These are phyloP conservation scores for Fusarium pininemorale DNA, from an alignment of 2,329 filamentous ascomycete genomes.

Conservation along the genomic window DNA sequence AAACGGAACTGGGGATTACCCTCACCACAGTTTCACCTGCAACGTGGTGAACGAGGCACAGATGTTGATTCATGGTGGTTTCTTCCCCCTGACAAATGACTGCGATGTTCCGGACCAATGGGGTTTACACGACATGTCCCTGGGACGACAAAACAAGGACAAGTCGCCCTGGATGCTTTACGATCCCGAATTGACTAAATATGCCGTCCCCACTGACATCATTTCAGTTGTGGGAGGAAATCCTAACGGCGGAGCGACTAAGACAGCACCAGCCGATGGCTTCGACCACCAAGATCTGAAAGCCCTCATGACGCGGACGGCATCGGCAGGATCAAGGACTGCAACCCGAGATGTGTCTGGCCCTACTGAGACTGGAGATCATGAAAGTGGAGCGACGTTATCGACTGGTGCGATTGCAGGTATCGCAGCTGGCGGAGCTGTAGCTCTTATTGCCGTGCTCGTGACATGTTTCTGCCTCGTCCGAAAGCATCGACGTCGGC, in stretches of 20 bases:
- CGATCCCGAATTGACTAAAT: conserved; percentile 57
- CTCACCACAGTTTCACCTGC: conserved; percentile 65
- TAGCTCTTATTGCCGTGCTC: conserved; percentile 42
- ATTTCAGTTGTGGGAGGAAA: conserved; percentile 60
- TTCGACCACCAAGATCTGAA: conserved; percentile 62
- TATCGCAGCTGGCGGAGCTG: conserved; percentile 52
- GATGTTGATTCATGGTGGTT: conserved; percentile 71
- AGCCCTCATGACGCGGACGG: conserved; percentile 62
- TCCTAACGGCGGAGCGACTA: conserved; percentile 62
- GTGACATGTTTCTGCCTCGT: conserved; percentile 46
- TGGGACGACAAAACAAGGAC: conserved; percentile 59
- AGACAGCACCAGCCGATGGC: conserved; percentile 56
- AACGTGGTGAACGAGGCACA: conserved; percentile 64
- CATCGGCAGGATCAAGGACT: conserved; percentile 55
- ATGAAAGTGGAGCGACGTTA: conserved; percentile 29
- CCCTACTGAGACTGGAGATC: conserved; percentile 14
- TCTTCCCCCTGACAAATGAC: conserved; percentile 57
- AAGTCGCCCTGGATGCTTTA: conserved; percentile 62
- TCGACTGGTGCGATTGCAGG: conserved; percentile 55
- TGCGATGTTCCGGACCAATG: conserved; percentile 63
- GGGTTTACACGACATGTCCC: conserved; percentile 66
- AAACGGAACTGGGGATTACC: conserved; percentile 51
- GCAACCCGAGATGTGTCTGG: conserved; percentile 57
- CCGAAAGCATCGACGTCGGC: conserved; percentile 36
- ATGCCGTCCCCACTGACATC: conserved; percentile 62